phyloP scores from a whole-genome alignment of 2,329 filamentous ascomycete species.

The Emmonsia crescens region DNA sequence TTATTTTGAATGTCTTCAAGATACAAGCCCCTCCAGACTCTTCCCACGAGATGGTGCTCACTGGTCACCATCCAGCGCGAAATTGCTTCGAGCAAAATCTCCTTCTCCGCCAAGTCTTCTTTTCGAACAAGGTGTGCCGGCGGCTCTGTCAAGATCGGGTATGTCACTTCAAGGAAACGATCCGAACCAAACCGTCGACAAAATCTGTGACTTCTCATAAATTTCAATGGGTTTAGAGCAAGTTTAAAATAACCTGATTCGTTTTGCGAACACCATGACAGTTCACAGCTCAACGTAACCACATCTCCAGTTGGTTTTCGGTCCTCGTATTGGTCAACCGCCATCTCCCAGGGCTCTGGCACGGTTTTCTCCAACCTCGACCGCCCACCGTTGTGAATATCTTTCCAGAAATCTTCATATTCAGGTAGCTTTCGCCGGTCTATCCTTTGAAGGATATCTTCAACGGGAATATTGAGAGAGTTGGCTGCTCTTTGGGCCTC shows the following conservation, averaged over 20 bases:
- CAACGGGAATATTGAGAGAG: conserved; percentile 19
- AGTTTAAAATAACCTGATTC: conserved; percentile 29
- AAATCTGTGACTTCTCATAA: conserved; percentile 35
- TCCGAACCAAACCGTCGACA: conserved; percentile 37
- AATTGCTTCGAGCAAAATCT: conserved; percentile 25
- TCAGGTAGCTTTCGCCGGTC: conserved; percentile 4
- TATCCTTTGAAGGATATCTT: conserved; percentile 20
- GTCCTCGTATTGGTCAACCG: conserved; percentile 19
- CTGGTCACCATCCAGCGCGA: conserved; percentile 31
- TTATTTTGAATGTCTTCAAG: conserved; percentile 30
- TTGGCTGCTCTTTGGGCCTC: conserved; percentile 28
- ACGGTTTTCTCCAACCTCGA: conserved; percentile 20
- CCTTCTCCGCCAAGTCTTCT: conserved; percentile 13
- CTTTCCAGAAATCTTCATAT: conserved; percentile 26
- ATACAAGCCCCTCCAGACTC: conserved; percentile 36
- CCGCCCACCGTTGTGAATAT: conserved; percentile 20
- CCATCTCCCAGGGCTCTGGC: conserved; percentile 25
- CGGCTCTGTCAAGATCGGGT: conserved; percentile 23
- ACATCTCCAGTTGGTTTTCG: conserved; percentile 23
- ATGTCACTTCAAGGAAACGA: conserved; percentile 33
- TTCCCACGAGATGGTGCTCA: conserved; percentile 31
- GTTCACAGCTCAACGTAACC: conserved; percentile 30
- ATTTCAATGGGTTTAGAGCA: conserved; percentile 30
- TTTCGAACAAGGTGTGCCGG: conserved; percentile 17
- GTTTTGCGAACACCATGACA: conserved; percentile 28